phyloP scores from a whole-genome alignment of 495 filamentous ascomycete species.

The Aspergillus bertholletiae region DNA sequence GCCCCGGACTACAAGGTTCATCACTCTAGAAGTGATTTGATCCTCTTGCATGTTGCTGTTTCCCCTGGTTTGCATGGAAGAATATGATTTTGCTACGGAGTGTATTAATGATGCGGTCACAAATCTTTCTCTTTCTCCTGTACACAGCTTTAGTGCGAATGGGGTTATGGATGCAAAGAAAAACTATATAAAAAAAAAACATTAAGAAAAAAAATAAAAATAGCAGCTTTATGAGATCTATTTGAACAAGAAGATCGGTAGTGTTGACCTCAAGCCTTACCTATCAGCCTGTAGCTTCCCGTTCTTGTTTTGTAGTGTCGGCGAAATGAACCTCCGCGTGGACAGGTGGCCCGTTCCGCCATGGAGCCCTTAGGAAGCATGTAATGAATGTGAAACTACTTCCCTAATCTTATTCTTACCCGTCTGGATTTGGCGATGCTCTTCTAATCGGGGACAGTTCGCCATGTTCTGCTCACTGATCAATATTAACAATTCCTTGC shows the following conservation, averaged over 20 bases:
- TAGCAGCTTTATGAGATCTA: background rate
- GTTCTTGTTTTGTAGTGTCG: conserved; percentile 17
- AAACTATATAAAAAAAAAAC: conserved; percentile 16
- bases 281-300: background rate
- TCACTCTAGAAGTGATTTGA: conserved; percentile 3
- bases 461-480: conserved; percentile 38
- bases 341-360: conserved; percentile 41
- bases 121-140: conserved; percentile 20
- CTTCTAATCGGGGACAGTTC: conserved; percentile 17
- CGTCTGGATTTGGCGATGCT: conserved; percentile 1
- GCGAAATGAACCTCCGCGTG: conserved; percentile 42
- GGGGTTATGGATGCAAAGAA: conserved; percentile 15
- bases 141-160: conserved; percentile 24
- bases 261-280: too few relatives aligned
- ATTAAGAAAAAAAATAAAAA: conserved; percentile 5
- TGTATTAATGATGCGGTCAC: conserved; percentile 11
- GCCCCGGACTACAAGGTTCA: conserved; percentile 6
- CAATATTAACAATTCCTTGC: conserved; percentile 14
- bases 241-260: too few relatives aligned
- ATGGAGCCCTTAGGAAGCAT: conserved; percentile 20
- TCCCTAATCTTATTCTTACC: background rate
- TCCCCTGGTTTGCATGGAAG: conserved; percentile 32
- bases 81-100: conserved; percentile 17
- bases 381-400: background rate
- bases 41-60: conserved; percentile 11